Evolutionary conservation across 1,139 yeast species (phyloP), one percentile per base, ranked within the genome.

Genomic region (Entelexis sorbosivorans): DNA sequence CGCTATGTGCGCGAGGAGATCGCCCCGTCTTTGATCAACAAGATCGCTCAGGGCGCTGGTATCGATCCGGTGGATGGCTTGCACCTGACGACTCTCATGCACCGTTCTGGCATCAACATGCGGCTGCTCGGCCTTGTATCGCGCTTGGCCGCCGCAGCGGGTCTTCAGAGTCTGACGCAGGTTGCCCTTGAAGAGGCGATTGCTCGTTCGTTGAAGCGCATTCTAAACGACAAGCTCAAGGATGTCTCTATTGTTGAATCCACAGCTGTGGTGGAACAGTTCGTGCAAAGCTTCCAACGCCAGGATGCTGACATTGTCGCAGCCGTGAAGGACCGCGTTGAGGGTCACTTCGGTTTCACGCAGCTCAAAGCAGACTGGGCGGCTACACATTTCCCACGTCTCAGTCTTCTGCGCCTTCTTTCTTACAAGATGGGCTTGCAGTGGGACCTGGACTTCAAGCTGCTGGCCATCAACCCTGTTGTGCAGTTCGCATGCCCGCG

Each of bases 351-450:
- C 73, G 78, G 95, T 68, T 77, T 72, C 34, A 16, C 45, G 63
- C 60, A 64, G 0, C 71, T 87, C 48, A 71, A 79, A 3, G 66
- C 63, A 1, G 39, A 33, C 24, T 53, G 54, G 56, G 32, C 44
- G 2, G 14, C 48, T 10, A 49, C 56, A 34, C 59, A 73, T 45
- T 16, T 49, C 14, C 35, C 43, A 7, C 49, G 53, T 13, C 26
- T 36, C 11, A 44, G 47, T n/a, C 28, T 54, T 16, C 19, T 50
- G 1, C 52, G 57, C 11, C 29, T 44, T 14, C 28, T 88, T 56
- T 81, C 95, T 16, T 63, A 73, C 52, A 82, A 84, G 67, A 78
- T 81, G 59, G 98, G 98, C 69, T 77, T 91, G 53, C 98, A 91
- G 70, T 82, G 95, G 86, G 70, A 72, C 58, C 66, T 77, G n/a